Evolutionary conservation across 352 stramenopile genomes (phyloP).

Genomic region (Phytophthora pistaciae): DNA sequence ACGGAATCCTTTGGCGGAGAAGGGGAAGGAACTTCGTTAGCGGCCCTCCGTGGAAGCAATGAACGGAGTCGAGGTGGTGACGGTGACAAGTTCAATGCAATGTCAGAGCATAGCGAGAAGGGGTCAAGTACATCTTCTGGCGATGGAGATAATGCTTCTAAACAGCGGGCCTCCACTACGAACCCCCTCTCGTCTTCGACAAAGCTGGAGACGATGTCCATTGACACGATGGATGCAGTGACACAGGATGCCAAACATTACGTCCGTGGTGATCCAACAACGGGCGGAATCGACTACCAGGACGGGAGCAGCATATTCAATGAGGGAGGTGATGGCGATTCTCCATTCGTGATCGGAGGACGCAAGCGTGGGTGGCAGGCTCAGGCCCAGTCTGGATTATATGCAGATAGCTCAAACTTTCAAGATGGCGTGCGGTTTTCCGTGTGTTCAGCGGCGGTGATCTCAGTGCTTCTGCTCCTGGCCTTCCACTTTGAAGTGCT

Average conservation of each 20-base stretch:
- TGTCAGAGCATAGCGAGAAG: background rate
- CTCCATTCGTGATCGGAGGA: constrained; percentile 48
- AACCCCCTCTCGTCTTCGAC: background rate
- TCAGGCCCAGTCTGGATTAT: constrained; percentile 42
- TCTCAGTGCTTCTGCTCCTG: constrained; percentile 54
- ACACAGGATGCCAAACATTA: constrained; percentile 26
- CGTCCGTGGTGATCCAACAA: constrained; percentile 35
- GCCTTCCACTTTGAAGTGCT: constrained; percentile 59
- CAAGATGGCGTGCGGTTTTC: constrained; percentile 59
- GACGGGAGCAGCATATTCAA: constrained; percentile 18
- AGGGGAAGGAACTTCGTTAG: too few species aligned
- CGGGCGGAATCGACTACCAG: constrained; percentile 8
- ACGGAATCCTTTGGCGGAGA: too few species aligned
- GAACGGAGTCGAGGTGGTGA: background rate
- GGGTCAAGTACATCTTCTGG: background rate
- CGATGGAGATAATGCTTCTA: background rate
- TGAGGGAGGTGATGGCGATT: constrained; percentile 9
- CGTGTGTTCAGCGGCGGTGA: constrained; percentile 43
- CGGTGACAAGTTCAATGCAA: too few species aligned
- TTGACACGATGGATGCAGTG: constrained; percentile 16
- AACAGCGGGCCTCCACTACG: background rate
- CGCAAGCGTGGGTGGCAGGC: constrained; percentile 43
- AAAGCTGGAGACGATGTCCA: constrained; percentile 15
- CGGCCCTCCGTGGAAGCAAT: background rate
- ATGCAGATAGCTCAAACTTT: constrained; percentile 38